Evolutionary conservation across 2,329 filamentous ascomycete genomes (phyloP).

Genomic region (Scedosporium minutisporum): DNA sequence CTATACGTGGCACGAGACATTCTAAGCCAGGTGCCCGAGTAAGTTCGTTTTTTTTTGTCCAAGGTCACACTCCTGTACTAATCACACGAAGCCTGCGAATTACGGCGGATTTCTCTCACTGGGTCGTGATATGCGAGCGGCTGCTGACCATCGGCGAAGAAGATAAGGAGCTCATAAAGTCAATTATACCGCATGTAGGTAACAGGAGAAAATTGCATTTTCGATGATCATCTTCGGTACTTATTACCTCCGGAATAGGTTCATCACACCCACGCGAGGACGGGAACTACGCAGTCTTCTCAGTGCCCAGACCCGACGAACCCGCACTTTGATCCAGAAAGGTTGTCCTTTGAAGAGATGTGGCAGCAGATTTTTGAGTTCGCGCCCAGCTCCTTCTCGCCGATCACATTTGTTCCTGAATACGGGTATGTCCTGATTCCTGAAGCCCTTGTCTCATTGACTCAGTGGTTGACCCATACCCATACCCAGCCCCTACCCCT

Average conservation of each 20-base stretch:
- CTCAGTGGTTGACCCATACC: too few relatives aligned
- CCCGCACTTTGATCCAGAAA: slow-evolving; percentile 17
- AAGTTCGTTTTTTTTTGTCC: background rate
- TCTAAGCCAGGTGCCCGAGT: slow-evolving; percentile 20
- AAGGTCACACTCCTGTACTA: background rate
- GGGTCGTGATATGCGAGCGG: slow-evolving; percentile 15
- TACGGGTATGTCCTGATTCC: slow-evolving; percentile 7
- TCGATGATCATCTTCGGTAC: background rate
- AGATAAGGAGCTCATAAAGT: slow-evolving; percentile 12
- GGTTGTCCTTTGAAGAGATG: slow-evolving; percentile 20
- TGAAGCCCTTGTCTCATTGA: too few relatives aligned
- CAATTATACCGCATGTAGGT: slow-evolving; percentile 21
- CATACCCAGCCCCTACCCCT: slow-evolving; percentile 14
- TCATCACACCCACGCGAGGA: slow-evolving; percentile 23
- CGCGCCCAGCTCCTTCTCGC: background rate
- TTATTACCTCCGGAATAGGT: slow-evolving; percentile 14
- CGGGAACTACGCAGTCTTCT: slow-evolving; percentile 25
- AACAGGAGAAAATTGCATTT: background rate
- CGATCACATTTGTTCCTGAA: slow-evolving; percentile 5
- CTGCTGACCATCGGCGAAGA: slow-evolving; percentile 13
- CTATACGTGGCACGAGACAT: slow-evolving; percentile 19
- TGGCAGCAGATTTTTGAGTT: slow-evolving; percentile 13
- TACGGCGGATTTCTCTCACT: slow-evolving; percentile 18
- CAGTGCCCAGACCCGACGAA: slow-evolving; percentile 25
- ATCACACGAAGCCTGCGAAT: slow-evolving; percentile 13